Evolutionary conservation across 2,329 filamentous ascomycete species (phyloP).

Genomic region (Aspergillus luchuensis): DNA sequence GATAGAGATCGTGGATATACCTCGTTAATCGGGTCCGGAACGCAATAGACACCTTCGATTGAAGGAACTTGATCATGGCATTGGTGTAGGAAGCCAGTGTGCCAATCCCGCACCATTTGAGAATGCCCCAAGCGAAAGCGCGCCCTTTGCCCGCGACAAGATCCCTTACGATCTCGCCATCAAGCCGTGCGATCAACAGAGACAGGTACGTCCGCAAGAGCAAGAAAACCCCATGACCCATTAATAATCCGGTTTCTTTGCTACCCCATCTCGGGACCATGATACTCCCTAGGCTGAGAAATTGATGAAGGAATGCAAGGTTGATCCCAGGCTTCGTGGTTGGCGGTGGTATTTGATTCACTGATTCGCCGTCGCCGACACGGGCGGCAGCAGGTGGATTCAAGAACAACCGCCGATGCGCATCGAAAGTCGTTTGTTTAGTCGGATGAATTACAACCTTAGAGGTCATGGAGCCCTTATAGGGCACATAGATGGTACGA

Average conservation of each 20-base stretch:
- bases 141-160: slow-evolving; percentile 92
- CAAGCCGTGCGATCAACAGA: slow-evolving; percentile 84
- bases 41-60: slow-evolving; percentile 96
- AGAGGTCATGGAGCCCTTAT: slow-evolving; percentile 72
- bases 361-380: slow-evolving; percentile 64
- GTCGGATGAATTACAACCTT: slow-evolving; percentile 91
- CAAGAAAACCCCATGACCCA: slow-evolving; percentile 87
- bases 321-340: slow-evolving; percentile 94
- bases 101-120: slow-evolving; percentile 94
- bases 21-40: slow-evolving; percentile 92
- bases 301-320: slow-evolving; percentile 93
- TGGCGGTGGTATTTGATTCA: slow-evolving; percentile 72
- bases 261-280: slow-evolving; percentile 96
- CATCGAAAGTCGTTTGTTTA: slow-evolving; percentile 92
- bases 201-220: slow-evolving; percentile 93
- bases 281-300: slow-evolving; percentile 92
- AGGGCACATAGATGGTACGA: slow-evolving; percentile 91
- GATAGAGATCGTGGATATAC: slow-evolving; percentile 95
- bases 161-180: slow-evolving; percentile 95
- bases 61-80: slow-evolving; percentile 97
- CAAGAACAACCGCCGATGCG: slow-evolving; percentile 87
- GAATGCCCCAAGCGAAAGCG: slow-evolving; percentile 81
- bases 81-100: slow-evolving; percentile 96
- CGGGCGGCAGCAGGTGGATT: slow-evolving; percentile 85
- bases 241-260: slow-evolving; percentile 87